Conservation (phyloP, 2,329 filamentous ascomycete genomes). For the Aspergillus sp. region DNA sequence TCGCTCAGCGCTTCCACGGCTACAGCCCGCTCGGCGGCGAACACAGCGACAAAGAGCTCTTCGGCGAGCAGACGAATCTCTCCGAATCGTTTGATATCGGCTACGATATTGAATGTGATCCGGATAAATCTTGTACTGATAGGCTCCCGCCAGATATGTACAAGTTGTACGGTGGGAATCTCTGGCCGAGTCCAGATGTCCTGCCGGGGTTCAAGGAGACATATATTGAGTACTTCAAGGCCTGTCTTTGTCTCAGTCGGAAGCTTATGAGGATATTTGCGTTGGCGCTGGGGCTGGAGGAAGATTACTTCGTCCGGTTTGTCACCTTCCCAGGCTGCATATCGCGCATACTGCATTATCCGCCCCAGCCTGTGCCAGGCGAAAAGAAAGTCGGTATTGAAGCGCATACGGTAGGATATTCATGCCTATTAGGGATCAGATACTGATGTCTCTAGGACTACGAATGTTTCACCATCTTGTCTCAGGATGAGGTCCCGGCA, state of each 20-base stretch:
- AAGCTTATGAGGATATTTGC: conserved; percentile 38
- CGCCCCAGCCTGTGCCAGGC: conserved; percentile 31
- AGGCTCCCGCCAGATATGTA: conserved; percentile 16
- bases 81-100: conserved; percentile 27
- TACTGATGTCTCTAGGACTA: conserved; percentile 25
- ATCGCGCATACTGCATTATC: conserved; percentile 43
- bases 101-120: conserved; percentile 22
- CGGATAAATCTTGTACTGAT: conserved; percentile 7
- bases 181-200: conserved; percentile 18
- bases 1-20: conserved; percentile 21
- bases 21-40: conserved; percentile 24
- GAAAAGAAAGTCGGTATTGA: conserved; percentile 38
- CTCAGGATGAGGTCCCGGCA: conserved; percentile 39
- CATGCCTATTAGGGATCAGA: background rate
- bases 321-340: conserved; percentile 33
- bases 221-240: conserved; percentile 19
- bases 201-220: conserved; percentile 15
- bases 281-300: conserved; percentile 36
- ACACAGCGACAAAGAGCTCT: conserved; percentile 11
- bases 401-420: conserved; percentile 34
- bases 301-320: conserved; percentile 37
- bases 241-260: conserved; percentile 14
- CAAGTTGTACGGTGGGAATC: conserved; percentile 22
- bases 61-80: conserved; percentile 11
- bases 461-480: conserved; percentile 40